phyloP scores from a whole-genome alignment of 2,329 filamentous ascomycete genomes.

The Pestalotiopsis sp. region DNA sequence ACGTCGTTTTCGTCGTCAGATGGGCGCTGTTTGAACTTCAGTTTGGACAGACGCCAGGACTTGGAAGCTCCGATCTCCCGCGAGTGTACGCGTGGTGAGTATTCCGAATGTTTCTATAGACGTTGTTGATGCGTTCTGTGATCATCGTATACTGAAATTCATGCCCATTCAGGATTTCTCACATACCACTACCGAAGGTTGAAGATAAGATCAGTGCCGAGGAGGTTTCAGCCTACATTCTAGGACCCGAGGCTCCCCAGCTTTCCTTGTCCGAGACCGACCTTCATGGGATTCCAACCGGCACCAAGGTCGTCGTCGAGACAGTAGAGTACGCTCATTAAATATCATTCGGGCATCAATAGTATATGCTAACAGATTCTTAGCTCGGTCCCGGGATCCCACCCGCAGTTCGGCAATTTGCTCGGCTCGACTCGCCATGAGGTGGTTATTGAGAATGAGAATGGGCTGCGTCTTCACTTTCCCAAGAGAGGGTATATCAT shows the following conservation, averaged over 20 bases:
- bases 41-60: not conserved
- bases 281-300: not conserved
- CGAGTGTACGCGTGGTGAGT: not conserved
- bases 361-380: not conserved
- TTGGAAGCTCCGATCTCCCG: not conserved
- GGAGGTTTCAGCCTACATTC: not conserved
- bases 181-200: not conserved
- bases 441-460: not conserved
- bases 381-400: not conserved
- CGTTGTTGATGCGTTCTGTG: not conserved
- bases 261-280: not conserved
- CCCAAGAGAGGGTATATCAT: not conserved
- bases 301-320: not conserved
- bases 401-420: not conserved
- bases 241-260: not conserved
- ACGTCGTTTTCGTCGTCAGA: not conserved
- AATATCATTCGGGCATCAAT: not conserved
- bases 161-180: not conserved
- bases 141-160: not conserved
- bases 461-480: not conserved
- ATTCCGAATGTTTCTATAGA: not conserved
- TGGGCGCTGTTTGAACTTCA: not conserved
- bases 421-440: not conserved
- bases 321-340: not conserved
- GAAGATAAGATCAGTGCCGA: not conserved